Conservation (phyloP, 768 basidiomycete genomes). For the Thelephora aurantiotincta region DNA sequence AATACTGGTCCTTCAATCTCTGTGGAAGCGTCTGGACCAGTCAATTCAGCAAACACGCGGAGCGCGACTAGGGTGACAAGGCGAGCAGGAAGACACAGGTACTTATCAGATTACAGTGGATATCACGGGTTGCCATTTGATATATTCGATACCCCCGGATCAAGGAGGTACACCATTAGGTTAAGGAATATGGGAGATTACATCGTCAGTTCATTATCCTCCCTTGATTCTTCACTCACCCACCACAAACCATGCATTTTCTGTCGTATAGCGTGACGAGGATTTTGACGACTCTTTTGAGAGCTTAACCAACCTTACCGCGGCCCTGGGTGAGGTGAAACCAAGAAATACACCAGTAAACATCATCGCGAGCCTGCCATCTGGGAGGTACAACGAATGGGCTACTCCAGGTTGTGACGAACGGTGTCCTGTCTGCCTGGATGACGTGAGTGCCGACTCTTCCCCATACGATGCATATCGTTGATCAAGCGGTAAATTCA, state of each 20-base stretch:
- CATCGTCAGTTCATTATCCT: conserved; percentile 27
- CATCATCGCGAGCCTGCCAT: conserved; percentile 45
- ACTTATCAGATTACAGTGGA: background rate
- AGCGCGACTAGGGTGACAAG: background rate
- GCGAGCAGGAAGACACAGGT: background rate
- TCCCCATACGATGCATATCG: conserved; percentile 4
- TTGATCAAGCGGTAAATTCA: conserved; percentile 16
- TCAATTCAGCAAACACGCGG: background rate
- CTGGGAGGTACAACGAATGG: conserved; percentile 56
- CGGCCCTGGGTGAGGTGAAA: conserved; percentile 52
- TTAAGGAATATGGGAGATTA: conserved; percentile 24
- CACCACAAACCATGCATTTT: conserved; percentile 4
- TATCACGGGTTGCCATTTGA: background rate
- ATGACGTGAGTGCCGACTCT: conserved; percentile 43
- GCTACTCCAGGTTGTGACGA: conserved; percentile 41
- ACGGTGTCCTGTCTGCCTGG: conserved; percentile 74
- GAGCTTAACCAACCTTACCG: conserved; percentile 41
- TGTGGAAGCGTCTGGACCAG: too few relatives aligned
- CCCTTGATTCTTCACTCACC: conserved; percentile 2
- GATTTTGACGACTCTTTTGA: conserved; percentile 71
- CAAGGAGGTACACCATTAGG: background rate
- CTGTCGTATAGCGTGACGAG: conserved; percentile 46
- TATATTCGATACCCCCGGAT: background rate
- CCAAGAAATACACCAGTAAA: conserved; percentile 49
- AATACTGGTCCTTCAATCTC: too few relatives aligned